Conservation (phyloP, 2,329 filamentous ascomycete species). For the Botryotinia narcissicola region DNA sequence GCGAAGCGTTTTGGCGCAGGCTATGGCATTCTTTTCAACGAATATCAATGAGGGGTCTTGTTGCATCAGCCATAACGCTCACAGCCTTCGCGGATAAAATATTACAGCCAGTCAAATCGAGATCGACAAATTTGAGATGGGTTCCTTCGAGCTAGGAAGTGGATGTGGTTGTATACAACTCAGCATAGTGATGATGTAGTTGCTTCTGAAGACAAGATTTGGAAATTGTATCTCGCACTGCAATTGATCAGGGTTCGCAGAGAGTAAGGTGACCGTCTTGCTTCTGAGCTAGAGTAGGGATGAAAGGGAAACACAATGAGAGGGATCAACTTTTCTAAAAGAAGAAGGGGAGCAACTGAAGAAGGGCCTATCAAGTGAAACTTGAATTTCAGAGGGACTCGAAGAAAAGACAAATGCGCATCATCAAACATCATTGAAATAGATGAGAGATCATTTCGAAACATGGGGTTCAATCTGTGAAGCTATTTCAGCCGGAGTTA, state of each 20-base stretch:
- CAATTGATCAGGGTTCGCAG: not conserved
- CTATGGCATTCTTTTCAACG: not conserved
- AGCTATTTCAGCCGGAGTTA: not conserved
- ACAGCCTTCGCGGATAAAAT: not conserved
- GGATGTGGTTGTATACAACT: too few relatives aligned
- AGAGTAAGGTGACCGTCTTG: not conserved
- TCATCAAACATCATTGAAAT: not conserved
- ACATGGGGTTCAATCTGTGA: not conserved
- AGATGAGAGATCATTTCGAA: not conserved
- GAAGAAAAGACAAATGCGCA: not conserved
- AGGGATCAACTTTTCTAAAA: not conserved
- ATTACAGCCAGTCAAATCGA: not conserved
- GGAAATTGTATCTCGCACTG: not conserved
- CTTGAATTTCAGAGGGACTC: not conserved
- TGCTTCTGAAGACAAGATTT: not conserved
- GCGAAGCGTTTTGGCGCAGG: not conserved
- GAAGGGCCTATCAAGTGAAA: not conserved
- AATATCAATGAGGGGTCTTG: not conserved
- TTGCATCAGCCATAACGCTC: not conserved
- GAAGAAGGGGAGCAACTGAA: not conserved
- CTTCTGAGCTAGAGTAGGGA: not conserved
- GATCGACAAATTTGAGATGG: not conserved
- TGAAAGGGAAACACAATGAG: not conserved
- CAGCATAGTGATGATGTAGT: not conserved
- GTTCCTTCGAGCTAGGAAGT: not conserved